Base-by-base conservation (phyloP, 2,329 filamentous ascomycete species). In the Neurospora crassa region DNA sequence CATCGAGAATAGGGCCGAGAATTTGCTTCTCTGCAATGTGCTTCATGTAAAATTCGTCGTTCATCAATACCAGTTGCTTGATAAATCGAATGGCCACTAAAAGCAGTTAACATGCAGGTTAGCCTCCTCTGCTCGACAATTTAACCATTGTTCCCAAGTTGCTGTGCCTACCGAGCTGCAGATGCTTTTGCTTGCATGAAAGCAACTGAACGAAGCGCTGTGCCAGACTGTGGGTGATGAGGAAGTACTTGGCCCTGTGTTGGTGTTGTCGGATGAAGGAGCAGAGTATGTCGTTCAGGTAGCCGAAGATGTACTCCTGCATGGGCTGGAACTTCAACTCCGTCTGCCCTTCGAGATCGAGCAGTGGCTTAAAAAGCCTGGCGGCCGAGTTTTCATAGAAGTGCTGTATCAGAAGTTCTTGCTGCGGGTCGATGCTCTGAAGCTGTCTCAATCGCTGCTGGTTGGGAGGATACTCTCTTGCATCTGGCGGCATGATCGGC, bases 231-330 rank as follows among this genome's bases (percentile, higher is more conserved):
- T 97, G 89, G 12, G 88, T 88, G 73, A 97, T 84, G 37, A 98
- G 91, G 78, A 97, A 97, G 77, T 90, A 92, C 80, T 96, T 96
- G 83, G 91, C 94, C 76, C 93, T 90, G 77, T 92, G 90, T 53
- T 91, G 88, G 81, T 98, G 95, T 78, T 96, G 92, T 53, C 94
- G 90, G 74, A 97, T 90, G 80, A 97, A 97, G 83, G 96, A 98
- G 79, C 92, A 94, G 69, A 98, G 86, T 40, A 97, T 92, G 79
- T 99, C 96, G 70, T 97, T 91, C 69, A 99, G 84, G 79, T 97
- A 96, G 24, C 90, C 91, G 80, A 94, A 97, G 74, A 98, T 87
- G n/a, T 93, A 92, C 37, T 96, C 93, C 80, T 97, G 91, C 76
- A 96, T 90, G 70, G 93, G 91, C 34, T 88, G 87, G 75, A 98